These are phyloP conservation scores for Rhynchospora breviuscula DNA, from an alignment of 176 grass and related monocot species.

Conservation along the genomic window DNA sequence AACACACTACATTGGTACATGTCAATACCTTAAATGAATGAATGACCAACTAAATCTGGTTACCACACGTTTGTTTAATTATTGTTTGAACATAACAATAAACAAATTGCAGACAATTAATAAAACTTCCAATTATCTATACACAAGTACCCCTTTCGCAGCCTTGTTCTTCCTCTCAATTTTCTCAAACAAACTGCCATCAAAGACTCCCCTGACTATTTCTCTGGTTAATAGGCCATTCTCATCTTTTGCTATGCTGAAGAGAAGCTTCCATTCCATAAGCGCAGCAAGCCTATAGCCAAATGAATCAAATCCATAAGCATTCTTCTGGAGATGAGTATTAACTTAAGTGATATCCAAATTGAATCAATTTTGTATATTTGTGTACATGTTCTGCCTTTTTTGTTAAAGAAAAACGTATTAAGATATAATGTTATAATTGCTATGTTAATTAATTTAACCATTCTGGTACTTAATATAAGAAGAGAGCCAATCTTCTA, in stretches of 20 bases:
- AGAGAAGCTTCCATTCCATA: conserved; percentile 42
- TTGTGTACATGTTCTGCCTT: too few species aligned
- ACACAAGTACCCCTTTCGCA: background rate
- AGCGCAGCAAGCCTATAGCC: conserved; percentile 11
- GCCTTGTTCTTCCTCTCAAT: conserved; percentile 33
- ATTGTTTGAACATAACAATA: background rate
- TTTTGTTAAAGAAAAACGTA: too few species aligned
- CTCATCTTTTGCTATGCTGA: conserved; percentile 46
- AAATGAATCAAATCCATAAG: background rate
- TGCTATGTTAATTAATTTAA: too few species aligned
- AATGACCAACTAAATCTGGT: background rate
- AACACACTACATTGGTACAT: background rate
- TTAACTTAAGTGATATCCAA: background rate
- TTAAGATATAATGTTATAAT: too few species aligned
- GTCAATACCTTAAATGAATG: background rate
- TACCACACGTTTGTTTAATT: background rate
- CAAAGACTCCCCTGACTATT: conserved; percentile 30
- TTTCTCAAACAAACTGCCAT: conserved; percentile 55
- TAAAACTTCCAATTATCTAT: background rate
- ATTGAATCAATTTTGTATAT: too few species aligned
- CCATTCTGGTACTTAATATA: too few species aligned
- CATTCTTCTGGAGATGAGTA: background rate
- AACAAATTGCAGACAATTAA: background rate
- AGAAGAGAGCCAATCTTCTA: too few species aligned
- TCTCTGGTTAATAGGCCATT: conserved; percentile 39